These are phyloP conservation scores for Rhynchospora breviuscula DNA, from an alignment of 176 grass and related monocot species.

Conservation along the genomic window DNA sequence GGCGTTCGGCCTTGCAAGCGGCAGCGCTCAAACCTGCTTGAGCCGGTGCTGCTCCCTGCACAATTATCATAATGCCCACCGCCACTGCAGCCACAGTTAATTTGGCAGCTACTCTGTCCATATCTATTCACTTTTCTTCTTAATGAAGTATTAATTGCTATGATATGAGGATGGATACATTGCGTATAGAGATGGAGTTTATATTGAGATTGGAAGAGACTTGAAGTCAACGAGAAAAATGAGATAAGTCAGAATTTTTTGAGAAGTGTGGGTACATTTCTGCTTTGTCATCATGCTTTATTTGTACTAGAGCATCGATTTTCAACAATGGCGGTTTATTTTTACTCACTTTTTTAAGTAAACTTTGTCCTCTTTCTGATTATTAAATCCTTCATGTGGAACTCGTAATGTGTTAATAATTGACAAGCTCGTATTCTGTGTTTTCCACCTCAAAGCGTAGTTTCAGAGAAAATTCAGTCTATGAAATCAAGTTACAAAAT, in stretches of 20 bases:
- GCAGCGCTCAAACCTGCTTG: neutral
- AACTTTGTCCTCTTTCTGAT: neutral
- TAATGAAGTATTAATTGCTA: neutral
- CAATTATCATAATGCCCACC: neutral
- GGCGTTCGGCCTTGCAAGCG: slow-evolving; percentile 6
- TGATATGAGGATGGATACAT: neutral
- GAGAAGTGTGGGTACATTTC: neutral
- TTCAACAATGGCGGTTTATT: neutral
- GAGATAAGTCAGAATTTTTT: neutral
- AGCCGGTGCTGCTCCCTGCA: neutral
- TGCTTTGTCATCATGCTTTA: neutral
- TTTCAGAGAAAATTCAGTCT: neutral
- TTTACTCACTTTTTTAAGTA: neutral
- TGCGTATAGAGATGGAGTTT: neutral
- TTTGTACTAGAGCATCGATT: neutral
- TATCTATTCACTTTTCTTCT: neutral
- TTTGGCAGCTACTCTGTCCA: neutral
- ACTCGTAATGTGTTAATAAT: neutral
- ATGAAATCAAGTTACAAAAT: neutral
- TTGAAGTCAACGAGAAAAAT: neutral
- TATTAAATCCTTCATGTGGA: neutral
- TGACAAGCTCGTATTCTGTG: neutral
- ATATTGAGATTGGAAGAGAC: neutral
- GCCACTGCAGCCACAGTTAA: too few species aligned
- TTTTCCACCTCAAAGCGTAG: neutral